Percentiles rank a stretch among this genome's conserved stretches.
Evolutionary conservation across 768 basidiomycete genomes (phyloP).

Genomic region (Lyophyllum atratum): DNA sequence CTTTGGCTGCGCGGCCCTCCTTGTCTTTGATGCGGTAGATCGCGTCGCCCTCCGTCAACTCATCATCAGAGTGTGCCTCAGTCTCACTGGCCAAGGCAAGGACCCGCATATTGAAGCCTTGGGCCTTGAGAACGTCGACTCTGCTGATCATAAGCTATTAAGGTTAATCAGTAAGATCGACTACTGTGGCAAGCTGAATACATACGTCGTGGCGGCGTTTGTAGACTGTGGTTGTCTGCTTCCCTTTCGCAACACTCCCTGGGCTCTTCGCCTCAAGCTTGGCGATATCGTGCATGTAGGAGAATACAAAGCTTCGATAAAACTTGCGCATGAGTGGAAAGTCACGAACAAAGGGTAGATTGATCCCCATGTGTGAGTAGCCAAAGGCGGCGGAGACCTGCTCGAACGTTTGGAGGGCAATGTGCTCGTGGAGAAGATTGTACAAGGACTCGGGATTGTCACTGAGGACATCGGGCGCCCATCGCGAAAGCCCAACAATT

Average conservation of each 20-base stretch:
- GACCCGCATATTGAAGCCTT: slow-evolving; percentile 3
- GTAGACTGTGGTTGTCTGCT: slow-evolving; percentile 1
- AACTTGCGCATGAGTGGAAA: slow-evolving; percentile 14
- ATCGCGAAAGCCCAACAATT: slow-evolving; percentile 4
- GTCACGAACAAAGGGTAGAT: slow-evolving; percentile 1
- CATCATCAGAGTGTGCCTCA: slow-evolving; percentile 12
- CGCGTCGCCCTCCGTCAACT: slow-evolving; percentile 1
- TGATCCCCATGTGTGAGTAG: slow-evolving; percentile 10
- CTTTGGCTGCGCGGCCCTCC: slow-evolving; percentile 6
- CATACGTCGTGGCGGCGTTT: not conserved
- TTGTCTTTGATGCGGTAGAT: slow-evolving; percentile 10
- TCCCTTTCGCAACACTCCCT: slow-evolving; percentile 5
- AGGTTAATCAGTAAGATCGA: not conserved
- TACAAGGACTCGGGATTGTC: slow-evolving; percentile 12
- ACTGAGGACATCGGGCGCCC: slow-evolving; percentile 17
- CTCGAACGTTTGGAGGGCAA: slow-evolving; percentile 16
- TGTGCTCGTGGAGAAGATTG: slow-evolving; percentile 16
- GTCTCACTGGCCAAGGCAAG: slow-evolving; percentile 4
- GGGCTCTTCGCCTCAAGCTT: slow-evolving; percentile 14
- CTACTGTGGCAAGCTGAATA: not conserved
- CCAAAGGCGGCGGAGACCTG: slow-evolving; percentile 4
- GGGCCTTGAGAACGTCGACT: slow-evolving; percentile 4
- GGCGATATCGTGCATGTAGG: slow-evolving; percentile 12
- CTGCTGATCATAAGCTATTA: slow-evolving; percentile 5
- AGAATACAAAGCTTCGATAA: slow-evolving; percentile 19